Conservation (phyloP, 2,329 filamentous ascomycete genomes). For the Hymenotorrendiella dingleyae region DNA sequence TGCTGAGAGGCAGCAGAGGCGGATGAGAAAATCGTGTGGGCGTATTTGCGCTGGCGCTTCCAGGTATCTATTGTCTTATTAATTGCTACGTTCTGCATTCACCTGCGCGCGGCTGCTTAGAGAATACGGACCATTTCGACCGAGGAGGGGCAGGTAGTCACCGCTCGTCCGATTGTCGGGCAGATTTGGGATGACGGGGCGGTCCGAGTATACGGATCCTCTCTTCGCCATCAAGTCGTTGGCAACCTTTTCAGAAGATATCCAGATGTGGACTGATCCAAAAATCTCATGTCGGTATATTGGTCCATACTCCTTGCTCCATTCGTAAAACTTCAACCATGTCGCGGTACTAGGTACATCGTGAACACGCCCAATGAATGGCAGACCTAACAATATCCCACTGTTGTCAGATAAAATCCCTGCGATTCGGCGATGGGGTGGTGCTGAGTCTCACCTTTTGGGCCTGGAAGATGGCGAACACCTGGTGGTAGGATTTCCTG, state of each 20-base stretch:
- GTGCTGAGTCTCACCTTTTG: constrained; percentile 11
- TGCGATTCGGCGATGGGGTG: background rate
- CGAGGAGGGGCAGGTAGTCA: constrained; percentile 41
- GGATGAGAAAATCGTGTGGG: constrained; percentile 38
- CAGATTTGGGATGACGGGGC: constrained; percentile 41
- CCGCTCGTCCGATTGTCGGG: constrained; percentile 43
- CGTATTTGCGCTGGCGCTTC: constrained; percentile 43
- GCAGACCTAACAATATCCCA: constrained; percentile 32
- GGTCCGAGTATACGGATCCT: constrained; percentile 41
- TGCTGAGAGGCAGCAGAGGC: constrained; percentile 35
- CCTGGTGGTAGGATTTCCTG: constrained; percentile 15
- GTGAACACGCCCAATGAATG: constrained; percentile 40
- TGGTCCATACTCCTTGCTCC: constrained; percentile 40
- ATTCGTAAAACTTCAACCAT: constrained; percentile 45
- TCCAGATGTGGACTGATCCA: constrained; percentile 42
- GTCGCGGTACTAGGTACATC: constrained; percentile 37
- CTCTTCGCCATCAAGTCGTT: constrained; percentile 39
- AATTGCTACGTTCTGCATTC: background rate
- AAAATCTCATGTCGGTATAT: constrained; percentile 44
- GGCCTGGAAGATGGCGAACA: constrained; percentile 15
- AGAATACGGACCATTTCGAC: constrained; percentile 34
- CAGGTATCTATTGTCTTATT: constrained; percentile 35
- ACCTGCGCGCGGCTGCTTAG: too few species aligned
- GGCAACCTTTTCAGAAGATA: constrained; percentile 40
- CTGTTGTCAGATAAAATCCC: background rate